Base-by-base conservation (phyloP, 495 filamentous ascomycete genomes). In the Pyrenula massariospora region DNA sequence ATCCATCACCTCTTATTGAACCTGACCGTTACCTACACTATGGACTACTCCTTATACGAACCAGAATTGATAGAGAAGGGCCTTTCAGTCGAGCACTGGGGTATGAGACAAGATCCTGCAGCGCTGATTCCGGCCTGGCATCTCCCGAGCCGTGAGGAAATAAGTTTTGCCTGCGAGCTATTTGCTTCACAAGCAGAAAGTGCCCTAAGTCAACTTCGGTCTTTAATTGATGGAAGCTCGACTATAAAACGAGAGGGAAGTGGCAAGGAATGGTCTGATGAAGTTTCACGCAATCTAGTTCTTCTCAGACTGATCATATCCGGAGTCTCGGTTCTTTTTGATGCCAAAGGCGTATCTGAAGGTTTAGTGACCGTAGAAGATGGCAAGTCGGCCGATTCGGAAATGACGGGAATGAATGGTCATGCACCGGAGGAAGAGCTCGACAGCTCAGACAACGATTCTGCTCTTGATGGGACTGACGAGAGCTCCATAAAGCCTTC, bases 1-100 rank as follows among this genome's bases (percentile, higher is more conserved):
- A 89, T 97, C 31, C 93, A 99, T 68, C 93, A 99, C 67, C 78
- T 99, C n/a, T 73, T 99, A n/a, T 87, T 99, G 52, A 97, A 96
- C 65, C 74, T 96, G 20, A 97, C 92, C 2, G 84, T 89, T 22
- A 96, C 87, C 1, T 99, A 97, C 62, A 90, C 93, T 2, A 79
- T 87, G 25, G 93, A 99, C 64, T 89, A 87, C 64, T 80, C 84
- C 2, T 77, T 95, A 12, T 95, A 91, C 66, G 89, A 96, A 66
- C 78, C 84, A 48, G 76, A 79, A 2, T 80, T 79, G 55, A 58
- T 81, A 51, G 70, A 72, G 51, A 62, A 66, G 53, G 84, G 82
- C 12, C 68, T 85, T 51, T 77, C 83, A 52, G 76, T 86, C 11
- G 71, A 78, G 25, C 84, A 90, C 59, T 99, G 93, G 93, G 89